Evolutionary conservation across 1,284 basidiomycete species (phyloP).

Genomic region (Macrocystidia cucumis): DNA sequence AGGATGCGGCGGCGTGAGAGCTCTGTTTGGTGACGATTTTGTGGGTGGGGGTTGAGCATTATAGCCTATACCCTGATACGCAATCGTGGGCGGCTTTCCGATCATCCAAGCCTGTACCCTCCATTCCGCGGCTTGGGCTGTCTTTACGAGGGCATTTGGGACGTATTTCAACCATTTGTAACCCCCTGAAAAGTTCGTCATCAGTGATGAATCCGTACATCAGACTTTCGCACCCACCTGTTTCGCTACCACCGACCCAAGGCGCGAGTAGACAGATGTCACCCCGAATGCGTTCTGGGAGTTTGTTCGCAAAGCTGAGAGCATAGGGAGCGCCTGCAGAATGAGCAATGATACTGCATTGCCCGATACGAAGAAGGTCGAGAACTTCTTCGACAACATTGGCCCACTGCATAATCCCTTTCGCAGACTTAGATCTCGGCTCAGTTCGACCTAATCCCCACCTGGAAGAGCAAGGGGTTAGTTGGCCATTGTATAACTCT

Average conservation of each 20-base stretch:
- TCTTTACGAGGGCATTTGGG: constrained; percentile 88
- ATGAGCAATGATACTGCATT: constrained; percentile 89
- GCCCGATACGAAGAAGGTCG: constrained; percentile 70
- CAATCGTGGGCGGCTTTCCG: constrained; percentile 83
- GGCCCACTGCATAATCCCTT: constrained; percentile 89
- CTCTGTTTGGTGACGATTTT: constrained; percentile 18
- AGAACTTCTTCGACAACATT: constrained; percentile 85
- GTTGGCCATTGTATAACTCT: constrained; percentile 2
- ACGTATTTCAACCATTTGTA: constrained; percentile 98
- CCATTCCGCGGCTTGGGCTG: constrained; percentile 96
- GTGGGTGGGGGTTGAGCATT: constrained; percentile 28
- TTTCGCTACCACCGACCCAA: constrained; percentile 92
- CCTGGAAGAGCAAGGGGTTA: constrained; percentile 26
- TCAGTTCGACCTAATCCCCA: constrained; percentile 93
- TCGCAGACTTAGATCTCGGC: constrained; percentile 56
- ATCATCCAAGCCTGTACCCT: constrained; percentile 94
- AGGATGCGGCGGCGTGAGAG: constrained; percentile 17
- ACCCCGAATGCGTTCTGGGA: constrained; percentile 72
- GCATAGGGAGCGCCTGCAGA: constrained; percentile 97
- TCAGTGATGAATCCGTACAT: neutral
- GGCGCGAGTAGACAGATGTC: constrained; percentile 88
- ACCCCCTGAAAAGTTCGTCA: constrained; percentile 36
- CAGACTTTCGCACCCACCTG: constrained; percentile 43
- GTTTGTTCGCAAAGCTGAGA: constrained; percentile 74
- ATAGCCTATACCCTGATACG: constrained; percentile 77